Base-by-base conservation (phyloP, 176 grass and related monocot genomes). In the Triticum timopheevii region DNA sequence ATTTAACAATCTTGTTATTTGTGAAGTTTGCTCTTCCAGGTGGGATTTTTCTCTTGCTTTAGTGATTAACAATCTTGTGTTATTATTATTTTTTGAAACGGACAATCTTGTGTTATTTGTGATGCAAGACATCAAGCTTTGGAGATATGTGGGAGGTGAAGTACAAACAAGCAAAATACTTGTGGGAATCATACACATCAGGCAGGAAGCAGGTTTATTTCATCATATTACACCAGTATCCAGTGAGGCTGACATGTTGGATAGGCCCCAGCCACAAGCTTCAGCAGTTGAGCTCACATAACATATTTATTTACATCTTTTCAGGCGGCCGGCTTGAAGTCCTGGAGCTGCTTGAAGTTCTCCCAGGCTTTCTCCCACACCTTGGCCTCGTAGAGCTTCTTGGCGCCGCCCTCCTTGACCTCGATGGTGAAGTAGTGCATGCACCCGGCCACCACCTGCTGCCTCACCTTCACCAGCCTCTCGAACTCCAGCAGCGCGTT, bases 361-460 rank as follows among this genome's bases (percentile, higher is more conserved):
- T 80, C 77, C 91, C 93, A 91, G 1, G 27, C 25, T 73, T 93
- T 83, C 71, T 89, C 86, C 89, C 89, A 93, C 2, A 93, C 73
- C 89, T 83, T 89, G 58, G 91, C 91, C 78, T 91, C 86, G 65
- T 95, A 92, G 47, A 90, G 39, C 83, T 92, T 92, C 82, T 88
- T 87, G 22, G 27, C 50, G 70, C 83, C 87, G 69, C 76, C 82
- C 2, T 93, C 88, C 79, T 91, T 95, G 15, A 82, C 86, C 93
- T 95, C 84, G 34, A 95, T 68, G 73, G 91, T 93, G 69, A 95
- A 36, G 80, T 95, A 73, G 88, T 95, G 75, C 93, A 91, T 85
- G 58, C 62, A 15, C 17, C 91, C 91, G 31, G 88, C 61, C 50
- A 93, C 91, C 42, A 91, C 77, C 74, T 95, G 91, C 39, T 77